Base-by-base conservation (phyloP, 108 stramenopile genomes). In the Cyclotella baltica region DNA sequence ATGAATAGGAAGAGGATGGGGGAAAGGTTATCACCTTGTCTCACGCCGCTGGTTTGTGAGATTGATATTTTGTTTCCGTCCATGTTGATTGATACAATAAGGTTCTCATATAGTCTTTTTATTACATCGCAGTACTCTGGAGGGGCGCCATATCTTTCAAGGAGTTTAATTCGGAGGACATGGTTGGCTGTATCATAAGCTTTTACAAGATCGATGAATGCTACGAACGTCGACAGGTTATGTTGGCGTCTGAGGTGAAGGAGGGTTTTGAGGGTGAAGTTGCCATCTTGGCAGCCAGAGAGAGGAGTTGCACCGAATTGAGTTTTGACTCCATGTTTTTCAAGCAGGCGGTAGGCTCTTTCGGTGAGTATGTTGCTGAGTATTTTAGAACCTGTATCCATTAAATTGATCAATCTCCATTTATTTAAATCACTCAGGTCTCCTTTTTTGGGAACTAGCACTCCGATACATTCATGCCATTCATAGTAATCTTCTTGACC, bases 121-220 rank as follows among this genome's bases (percentile, higher is more conserved):
- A 77, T 34, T 11, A 40, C 55, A 37, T 22, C 3, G 0, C 19
- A 22, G 22, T 61, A 47, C 19, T 61, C 5, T 3, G 62, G 63
- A 27, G 68, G 69, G 3, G 52, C 58, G 0, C 76, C 69, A 51
- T 70, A 77, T 22, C 28, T 67, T 30, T 48, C 69, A 2, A 77
- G 33, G 0, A 77, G 23, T 1, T 59, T 19, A 13, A 50, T 18
- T 2, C 70, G 37, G 0, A 77, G 51, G 8, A 4, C 57, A 33
- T 66, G 76, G 40, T 70, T 59, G 19, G 38, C 55, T 25, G 76
- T 66, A 58, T 77, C 76, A 30, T 40, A 70, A n/a, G 76, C 76
- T 68, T 76, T 76, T 0, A 76, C 67, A 1, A 76, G 28, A 19
- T 68, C 75, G 15, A 59, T 57, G 46, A 70, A 77, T 3, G 28